A percentile compares a stretch with the other conserved stretches of the same genome.
phyloP scores from a whole-genome alignment of 2,329 filamentous ascomycete genomes.

The Aureobasidium sp. region DNA sequence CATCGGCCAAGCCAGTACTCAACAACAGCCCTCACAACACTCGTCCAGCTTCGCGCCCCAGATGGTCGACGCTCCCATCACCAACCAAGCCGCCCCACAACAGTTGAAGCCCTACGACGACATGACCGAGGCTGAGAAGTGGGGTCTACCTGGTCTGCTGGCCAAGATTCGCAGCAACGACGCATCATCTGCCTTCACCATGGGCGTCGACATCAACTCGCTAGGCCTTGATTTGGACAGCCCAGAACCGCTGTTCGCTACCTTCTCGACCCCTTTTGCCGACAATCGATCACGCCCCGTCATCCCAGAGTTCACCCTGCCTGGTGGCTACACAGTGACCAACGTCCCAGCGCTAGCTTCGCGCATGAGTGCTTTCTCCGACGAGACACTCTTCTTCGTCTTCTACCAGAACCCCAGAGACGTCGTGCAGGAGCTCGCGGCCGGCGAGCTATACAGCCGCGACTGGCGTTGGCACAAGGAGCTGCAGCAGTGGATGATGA shows the following conservation, averaged over 20 bases:
- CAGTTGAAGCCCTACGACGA: constrained; percentile 31
- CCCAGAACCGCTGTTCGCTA: constrained; percentile 50
- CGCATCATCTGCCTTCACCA: constrained; percentile 41
- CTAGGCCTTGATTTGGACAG: constrained; percentile 57
- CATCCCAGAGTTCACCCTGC: constrained; percentile 57
- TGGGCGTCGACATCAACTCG: constrained; percentile 58
- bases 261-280: constrained; percentile 57
- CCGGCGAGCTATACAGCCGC: constrained; percentile 50
- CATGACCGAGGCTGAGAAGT: constrained; percentile 55
- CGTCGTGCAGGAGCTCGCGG: constrained; percentile 59
- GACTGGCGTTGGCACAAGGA: constrained; percentile 51
- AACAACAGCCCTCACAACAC: constrained; percentile 15
- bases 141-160: constrained; percentile 53
- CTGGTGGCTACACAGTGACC: constrained; percentile 57
- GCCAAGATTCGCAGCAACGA: constrained; percentile 48
- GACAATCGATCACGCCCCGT: constrained; percentile 51
- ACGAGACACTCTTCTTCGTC: constrained; percentile 61
- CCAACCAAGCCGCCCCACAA: constrained; percentile 13
- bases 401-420: constrained; percentile 63
- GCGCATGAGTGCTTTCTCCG: constrained; percentile 29
- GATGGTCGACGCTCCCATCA: constrained; percentile 14
- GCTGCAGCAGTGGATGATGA: constrained; percentile 50
- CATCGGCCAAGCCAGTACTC: constrained; percentile 10
- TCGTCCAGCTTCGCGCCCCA: constrained; percentile 16
- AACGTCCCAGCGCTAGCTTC: constrained; percentile 56